phyloP scores from a whole-genome alignment of 2,329 filamentous ascomycete species.

The Cadophora sp. region DNA sequence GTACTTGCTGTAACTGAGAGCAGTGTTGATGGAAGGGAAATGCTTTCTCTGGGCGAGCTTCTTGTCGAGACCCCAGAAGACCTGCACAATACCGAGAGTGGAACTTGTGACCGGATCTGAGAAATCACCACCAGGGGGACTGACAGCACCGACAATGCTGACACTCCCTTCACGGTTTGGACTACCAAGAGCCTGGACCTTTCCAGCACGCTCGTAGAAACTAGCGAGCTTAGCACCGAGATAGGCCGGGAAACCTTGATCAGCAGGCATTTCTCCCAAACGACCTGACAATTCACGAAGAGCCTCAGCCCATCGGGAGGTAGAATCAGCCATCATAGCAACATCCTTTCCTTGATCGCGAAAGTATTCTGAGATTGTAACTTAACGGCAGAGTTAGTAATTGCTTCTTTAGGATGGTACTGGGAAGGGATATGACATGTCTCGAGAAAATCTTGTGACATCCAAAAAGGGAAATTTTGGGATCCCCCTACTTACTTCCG shows the following conservation, averaged over 20 bases:
- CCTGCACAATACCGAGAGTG: slow-evolving; percentile 96
- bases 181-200: slow-evolving; percentile 83
- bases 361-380: slow-evolving; percentile 82
- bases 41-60: slow-evolving; percentile 99
- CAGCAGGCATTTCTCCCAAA: slow-evolving; percentile 98
- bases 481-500: slow-evolving; percentile 60
- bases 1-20: slow-evolving; percentile 96
- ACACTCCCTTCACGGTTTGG: slow-evolving; percentile 90
- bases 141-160: slow-evolving; percentile 97
- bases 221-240: slow-evolving; percentile 95
- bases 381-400: background rate
- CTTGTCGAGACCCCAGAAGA: slow-evolving; percentile 99
- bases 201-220: slow-evolving; percentile 98
- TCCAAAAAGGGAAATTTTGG: background rate
- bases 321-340: slow-evolving; percentile 99
- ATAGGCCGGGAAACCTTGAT: slow-evolving; percentile 99
- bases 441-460: no score
- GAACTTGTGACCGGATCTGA: slow-evolving; percentile 95
- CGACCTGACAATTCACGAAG: slow-evolving; percentile 98
- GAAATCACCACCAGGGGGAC: slow-evolving; percentile 97
- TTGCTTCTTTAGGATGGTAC: no score
- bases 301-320: slow-evolving; percentile 97
- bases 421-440: no score
- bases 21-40: slow-evolving; percentile 98
- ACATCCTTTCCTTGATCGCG: slow-evolving; percentile 96